Conservation (phyloP, 495 filamentous ascomycete genomes). For the Corynascus novoguineensis region DNA sequence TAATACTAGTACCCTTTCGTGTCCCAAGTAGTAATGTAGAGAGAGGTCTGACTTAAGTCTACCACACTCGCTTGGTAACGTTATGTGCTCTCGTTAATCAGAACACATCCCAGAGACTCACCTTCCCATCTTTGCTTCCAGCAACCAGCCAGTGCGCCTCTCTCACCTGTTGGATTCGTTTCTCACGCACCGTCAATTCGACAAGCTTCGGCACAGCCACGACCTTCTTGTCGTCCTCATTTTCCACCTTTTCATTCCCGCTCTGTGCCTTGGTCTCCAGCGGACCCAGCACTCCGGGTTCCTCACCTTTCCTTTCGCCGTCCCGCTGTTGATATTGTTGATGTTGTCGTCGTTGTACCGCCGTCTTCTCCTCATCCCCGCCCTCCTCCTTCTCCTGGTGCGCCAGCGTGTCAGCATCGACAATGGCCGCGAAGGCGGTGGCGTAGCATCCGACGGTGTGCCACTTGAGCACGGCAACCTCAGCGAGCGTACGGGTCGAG, state of each 20-base stretch:
- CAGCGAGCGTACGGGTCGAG: slow-evolving; percentile 70
- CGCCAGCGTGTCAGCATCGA: neutral
- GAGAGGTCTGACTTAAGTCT: neutral
- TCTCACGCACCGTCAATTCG: slow-evolving; percentile 52
- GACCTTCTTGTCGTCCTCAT: neutral
- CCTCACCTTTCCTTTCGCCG: neutral
- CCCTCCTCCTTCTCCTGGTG: neutral
- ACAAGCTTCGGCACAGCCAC: slow-evolving; percentile 23
- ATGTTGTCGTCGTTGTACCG: neutral
- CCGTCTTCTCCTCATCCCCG: neutral
- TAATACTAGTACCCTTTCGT: too few relatives aligned
- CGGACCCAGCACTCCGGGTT: neutral
- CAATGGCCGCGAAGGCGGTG: slow-evolving; percentile 63
- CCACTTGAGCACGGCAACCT: slow-evolving; percentile 94
- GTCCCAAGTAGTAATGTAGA: too few relatives aligned
- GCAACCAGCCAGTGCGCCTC: slow-evolving; percentile 82
- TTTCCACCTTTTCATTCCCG: neutral
- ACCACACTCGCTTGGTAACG: neutral
- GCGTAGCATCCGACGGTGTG: slow-evolving; percentile 85
- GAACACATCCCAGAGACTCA: slow-evolving; percentile 94
- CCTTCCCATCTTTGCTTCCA: slow-evolving; percentile 92
- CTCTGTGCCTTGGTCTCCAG: neutral
- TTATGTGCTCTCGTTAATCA: neutral
- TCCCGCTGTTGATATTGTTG: too few relatives aligned
- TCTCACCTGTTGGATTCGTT: slow-evolving; percentile 59